Base-by-base conservation (phyloP, 2,329 filamentous ascomycete genomes). In the Sarocladiaceae sp. region DNA sequence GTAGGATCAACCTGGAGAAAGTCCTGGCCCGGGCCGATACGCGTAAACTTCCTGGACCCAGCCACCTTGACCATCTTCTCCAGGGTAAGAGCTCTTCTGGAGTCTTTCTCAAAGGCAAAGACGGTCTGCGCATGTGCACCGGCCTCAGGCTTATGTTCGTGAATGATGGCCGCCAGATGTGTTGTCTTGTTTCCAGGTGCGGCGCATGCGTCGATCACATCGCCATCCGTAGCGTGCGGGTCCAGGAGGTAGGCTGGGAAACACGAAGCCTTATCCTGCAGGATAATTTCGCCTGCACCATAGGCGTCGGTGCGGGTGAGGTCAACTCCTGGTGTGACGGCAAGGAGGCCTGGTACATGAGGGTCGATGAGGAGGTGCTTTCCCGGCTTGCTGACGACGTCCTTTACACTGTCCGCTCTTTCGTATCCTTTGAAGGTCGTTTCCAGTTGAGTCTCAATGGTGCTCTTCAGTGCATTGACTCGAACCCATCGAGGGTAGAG, bases 171-270 rank as follows among this genome's bases (percentile, higher is more conserved):
- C 1, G 90, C 89, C 37, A 95, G 67, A 61, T 97, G 93, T 6
- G 91, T 97, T 1, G 93, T 97, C 66, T 98, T 98, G 63, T 98
- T 98, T 5, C 93, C 93, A 2, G 93, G 93, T 1, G 93, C 93
- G 0, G 93, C 88, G 60, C 91, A 97, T 0, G 87, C 87, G 62
- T 98, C 93, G n/a, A 97, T 78, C 7, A 94, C 70, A 56, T 93
- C 81, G 19, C 88, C 88, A 51, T 83, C 78, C 46, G 77, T 70
- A 7, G 78, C 67, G 0, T 67, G 67, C 0, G 85, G 80, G 43
- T 95, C 74, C 0, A 98, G 70, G 3, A 98, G 70, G 58, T 93
- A 93, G 1, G 91, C 93, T 0, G 93, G 93, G 57, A 98, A 96
- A 59, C 93, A 98, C 1, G 90, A 96, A 0, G 93, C 91, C 63